Base-by-base conservation (phyloP, 192 early-diverging fungal species). In the Coemansia asiatica region DNA sequence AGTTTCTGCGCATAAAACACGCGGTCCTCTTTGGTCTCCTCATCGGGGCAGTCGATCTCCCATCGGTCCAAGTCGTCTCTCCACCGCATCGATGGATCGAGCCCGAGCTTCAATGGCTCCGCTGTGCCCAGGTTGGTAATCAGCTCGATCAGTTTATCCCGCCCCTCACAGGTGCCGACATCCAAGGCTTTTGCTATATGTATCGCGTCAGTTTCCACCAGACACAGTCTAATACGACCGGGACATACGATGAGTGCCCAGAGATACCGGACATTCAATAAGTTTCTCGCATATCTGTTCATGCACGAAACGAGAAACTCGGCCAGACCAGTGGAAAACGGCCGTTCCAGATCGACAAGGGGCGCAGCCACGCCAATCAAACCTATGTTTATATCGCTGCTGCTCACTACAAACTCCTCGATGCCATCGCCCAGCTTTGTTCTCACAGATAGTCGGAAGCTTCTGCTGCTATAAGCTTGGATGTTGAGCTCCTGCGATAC, bases 131-230 rank as follows among this genome's bases (percentile, higher is more conserved):
- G 40, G n/a, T 40, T 33, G 0, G 27, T 46, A 13, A 49, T 60
- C 48, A 71, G 21, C 27, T 40, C 53, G 2, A 50, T 60, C 4
- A 79, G 29, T 3, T 55, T 33, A 6, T 46, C 48, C 28, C 64
- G 61, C 0, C 67, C 76, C 0, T 44, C 60, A 15, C 38, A 21
- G 7, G 63, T 60, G 16, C 29, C 35, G 29, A 79, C 49, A 16
- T 64, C 47, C 12, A 56, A 10, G 18, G 61, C 53, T 15, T 47
- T 31, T 1, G 71, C 47, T 16, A 79, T 27, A 26, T 79, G 76
- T 46, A 79, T 74, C 6, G 76, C 76, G 51, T 79, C 76, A 67
- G 64, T 66, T 23, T 79, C 76, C 21, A 74, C n/a, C 57, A 79
- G 61, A n/a, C 76, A 79, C 21, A 50, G 18, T 28, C 76, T 71